Evolutionary conservation across 352 stramenopile genomes (phyloP).

Genomic region (Phytophthora crassamura): DNA sequence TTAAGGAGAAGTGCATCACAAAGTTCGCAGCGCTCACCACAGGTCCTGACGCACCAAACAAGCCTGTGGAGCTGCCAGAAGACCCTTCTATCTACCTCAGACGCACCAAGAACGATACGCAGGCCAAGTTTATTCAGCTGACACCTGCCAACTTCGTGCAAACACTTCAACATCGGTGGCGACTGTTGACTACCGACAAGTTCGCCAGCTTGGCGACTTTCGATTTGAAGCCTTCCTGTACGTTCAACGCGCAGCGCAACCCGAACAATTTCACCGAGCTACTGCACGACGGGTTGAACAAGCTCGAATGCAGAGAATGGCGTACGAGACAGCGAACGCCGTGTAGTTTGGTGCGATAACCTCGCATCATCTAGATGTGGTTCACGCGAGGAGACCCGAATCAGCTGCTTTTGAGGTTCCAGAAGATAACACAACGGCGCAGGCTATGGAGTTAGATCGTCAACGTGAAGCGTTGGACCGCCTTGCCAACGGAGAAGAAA

Average conservation of each 20-base stretch:
- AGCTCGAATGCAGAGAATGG: conserved; percentile 1
- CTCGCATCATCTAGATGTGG: conserved; percentile 7
- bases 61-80: no score
- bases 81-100: no score
- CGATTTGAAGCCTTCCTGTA: conserved; percentile 2
- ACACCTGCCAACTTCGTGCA: neutral
- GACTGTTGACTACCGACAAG: neutral
- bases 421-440: conserved; percentile 4
- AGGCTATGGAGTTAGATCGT: conserved; percentile 10
- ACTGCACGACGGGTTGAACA: neutral
- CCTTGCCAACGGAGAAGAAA: neutral
- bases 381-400: no score
- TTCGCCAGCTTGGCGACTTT: neutral
- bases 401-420: conserved; percentile 2
- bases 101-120: no score
- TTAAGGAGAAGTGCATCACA: no score
- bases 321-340: conserved; percentile 2
- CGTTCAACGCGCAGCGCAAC: no score
- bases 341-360: conserved; percentile 5
- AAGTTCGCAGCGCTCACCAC: no score
- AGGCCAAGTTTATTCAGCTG: conserved; percentile 4
- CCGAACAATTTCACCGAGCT: conserved; percentile 6
- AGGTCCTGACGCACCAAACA: no score
- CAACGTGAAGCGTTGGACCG: conserved; percentile 2
- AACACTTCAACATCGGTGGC: conserved; percentile 8